Base-by-base conservation (phyloP, 2,329 filamentous ascomycete genomes). In the Botrytis sinoallii region DNA sequence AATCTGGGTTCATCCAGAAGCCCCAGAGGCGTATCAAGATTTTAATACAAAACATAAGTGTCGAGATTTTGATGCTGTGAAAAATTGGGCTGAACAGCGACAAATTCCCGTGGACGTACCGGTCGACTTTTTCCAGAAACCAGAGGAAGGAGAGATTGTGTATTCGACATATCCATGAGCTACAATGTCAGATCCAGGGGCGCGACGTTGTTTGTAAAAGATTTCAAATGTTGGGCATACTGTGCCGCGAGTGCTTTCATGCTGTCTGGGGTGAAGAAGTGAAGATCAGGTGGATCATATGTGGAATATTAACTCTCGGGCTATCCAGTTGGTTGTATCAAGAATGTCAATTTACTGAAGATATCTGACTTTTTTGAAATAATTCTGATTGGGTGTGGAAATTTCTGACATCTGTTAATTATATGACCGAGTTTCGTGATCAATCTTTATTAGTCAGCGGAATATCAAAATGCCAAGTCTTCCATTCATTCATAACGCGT, bases 1-100 rank as follows among this genome's bases (percentile, higher is more conserved):
- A 74, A 80, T 88, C 12, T 89, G 86, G 86, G 84, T 84, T 76
- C 82, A 86, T 55, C 77, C 77, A 18, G 75, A 80, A 14, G 79
- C 80, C 14, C 82, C 83, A 1, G 78, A 77, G 66, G 76, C 78
- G 4, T 88, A 85, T 76, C 84, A 87, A 4, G 85, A 89, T 78
- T 88, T 89, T 80, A 87, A 87, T 75, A 88, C 85, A 0, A 79
- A 83, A 74, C 87, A 88, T 75, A 82, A 82, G 55, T 88, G 87
- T 76, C 83, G 84, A 7, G 85, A 88, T 76, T 88, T 85, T 71
- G 86, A 88, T 44, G 83, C 81, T 1, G 82, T 88, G 32, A 81
- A 86, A 29, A 74, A 79, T 48, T 89, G 86, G 86, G 86, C 86
- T 0, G 82, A 86, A 75, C 80, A 79, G 60, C 83, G 85, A 74